Evolutionary conservation across 2,329 filamentous ascomycete species (phyloP).

Genomic region (Neofusicoccum laricinum): DNA sequence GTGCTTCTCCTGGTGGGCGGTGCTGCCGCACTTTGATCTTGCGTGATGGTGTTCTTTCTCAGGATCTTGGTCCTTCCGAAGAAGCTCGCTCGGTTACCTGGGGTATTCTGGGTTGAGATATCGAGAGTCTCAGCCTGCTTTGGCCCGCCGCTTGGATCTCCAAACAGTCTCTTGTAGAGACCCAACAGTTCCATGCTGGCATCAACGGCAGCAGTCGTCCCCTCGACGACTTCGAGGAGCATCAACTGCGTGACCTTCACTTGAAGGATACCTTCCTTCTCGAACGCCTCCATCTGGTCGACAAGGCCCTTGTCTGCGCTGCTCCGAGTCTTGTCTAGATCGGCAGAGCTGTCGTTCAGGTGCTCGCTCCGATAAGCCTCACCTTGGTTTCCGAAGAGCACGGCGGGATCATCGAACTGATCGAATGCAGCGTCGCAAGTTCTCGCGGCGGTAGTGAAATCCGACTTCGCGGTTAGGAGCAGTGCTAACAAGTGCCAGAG

Average conservation of each 20-base stretch:
- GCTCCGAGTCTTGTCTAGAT: conserved; percentile 28
- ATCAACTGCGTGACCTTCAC: conserved; percentile 93
- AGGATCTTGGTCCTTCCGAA: conserved; percentile 55
- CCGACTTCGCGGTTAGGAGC: conserved; percentile 79
- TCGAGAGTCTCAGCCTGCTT: conserved; percentile 21
- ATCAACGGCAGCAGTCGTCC: conserved; percentile 81
- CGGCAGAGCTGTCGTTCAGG: conserved; percentile 52
- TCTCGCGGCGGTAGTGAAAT: conserved; percentile 74
- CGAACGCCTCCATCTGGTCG: conserved; percentile 76
- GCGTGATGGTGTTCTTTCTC: conserved; percentile 10
- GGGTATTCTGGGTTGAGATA: conserved; percentile 21
- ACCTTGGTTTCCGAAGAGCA: conserved; percentile 65
- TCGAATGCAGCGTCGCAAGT: conserved; percentile 90
- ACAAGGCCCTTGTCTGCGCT: conserved; percentile 52
- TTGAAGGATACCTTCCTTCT: conserved; percentile 86
- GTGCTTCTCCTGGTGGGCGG: conserved; percentile 41
- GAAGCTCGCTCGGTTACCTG: conserved; percentile 48
- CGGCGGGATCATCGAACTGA: conserved; percentile 71
- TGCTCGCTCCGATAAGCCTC: conserved; percentile 62
- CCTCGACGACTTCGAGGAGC: conserved; percentile 78
- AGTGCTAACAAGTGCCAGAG: conserved; percentile 90
- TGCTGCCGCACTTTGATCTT: conserved; percentile 33
- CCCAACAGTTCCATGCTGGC: conserved; percentile 80
- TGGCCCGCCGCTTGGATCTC: conserved; percentile 47
- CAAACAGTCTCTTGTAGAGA: conserved; percentile 79